phyloP scores from a whole-genome alignment of 768 basidiomycete species.

The Piloderma croceum region DNA sequence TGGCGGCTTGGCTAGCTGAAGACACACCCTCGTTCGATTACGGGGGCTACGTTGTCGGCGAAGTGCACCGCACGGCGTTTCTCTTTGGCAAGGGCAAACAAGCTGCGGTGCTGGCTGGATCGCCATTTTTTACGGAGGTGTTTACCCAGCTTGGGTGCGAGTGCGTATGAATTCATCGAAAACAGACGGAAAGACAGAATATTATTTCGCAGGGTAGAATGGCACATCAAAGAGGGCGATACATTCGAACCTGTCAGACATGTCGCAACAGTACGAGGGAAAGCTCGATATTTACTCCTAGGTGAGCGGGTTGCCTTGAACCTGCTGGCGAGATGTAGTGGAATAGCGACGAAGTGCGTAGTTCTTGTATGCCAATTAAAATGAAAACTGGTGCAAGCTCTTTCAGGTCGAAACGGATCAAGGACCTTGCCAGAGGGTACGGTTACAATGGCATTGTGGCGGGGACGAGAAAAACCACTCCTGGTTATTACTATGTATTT shows the following conservation, averaged over 20 bases:
- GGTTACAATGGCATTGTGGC: slow-evolving; percentile 89
- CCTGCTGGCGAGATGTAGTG: slow-evolving; percentile 89
- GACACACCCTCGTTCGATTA: slow-evolving; percentile 97
- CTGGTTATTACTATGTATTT: slow-evolving; percentile 40
- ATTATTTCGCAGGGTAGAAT: slow-evolving; percentile 65
- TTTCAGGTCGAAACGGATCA: slow-evolving; percentile 72
- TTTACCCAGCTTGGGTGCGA: slow-evolving; percentile 85
- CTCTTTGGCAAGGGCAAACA: slow-evolving; percentile 86
- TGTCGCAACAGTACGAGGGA: slow-evolving; percentile 87
- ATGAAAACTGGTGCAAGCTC: slow-evolving; percentile 1
- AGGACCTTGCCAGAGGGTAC: slow-evolving; percentile 67
- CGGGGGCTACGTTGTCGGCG: slow-evolving; percentile 94
- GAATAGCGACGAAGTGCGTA: slow-evolving; percentile 88
- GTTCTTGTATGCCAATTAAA: neutral
- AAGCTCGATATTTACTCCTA: slow-evolving; percentile 79
- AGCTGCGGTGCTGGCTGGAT: slow-evolving; percentile 80
- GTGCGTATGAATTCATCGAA: slow-evolving; percentile 45
- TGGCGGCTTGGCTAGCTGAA: slow-evolving; percentile 81
- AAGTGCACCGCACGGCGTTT: slow-evolving; percentile 78
- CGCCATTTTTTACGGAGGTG: slow-evolving; percentile 92
- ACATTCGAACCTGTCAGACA: slow-evolving; percentile 75
- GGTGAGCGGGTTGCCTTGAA: slow-evolving; percentile 94
- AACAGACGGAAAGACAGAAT: neutral
- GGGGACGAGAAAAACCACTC: slow-evolving; percentile 96
- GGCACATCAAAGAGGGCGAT: slow-evolving; percentile 86